Percentiles rank a stretch among this genome's conserved stretches.
These are phyloP conservation scores for Kluyveromyces marxianus DNA, from an alignment of 1,139 yeast genomes.

Conservation along the genomic window DNA sequence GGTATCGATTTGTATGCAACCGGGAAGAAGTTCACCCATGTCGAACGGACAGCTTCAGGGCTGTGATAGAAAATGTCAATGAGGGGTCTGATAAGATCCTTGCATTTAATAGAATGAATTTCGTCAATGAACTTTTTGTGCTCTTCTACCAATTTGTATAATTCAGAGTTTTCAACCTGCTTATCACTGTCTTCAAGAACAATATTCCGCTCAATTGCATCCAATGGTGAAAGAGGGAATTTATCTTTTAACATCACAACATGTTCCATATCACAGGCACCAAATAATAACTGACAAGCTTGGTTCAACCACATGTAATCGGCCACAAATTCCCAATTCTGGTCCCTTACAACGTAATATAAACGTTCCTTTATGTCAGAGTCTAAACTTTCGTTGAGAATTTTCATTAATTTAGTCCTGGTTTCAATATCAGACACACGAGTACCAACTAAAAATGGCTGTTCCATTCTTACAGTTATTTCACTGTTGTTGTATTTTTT, in stretches of 20 bases:
- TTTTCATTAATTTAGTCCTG: slow-evolving; percentile 71
- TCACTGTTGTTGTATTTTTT: slow-evolving; percentile 77
- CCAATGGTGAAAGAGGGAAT: slow-evolving; percentile 49
- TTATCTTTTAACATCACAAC: slow-evolving; percentile 42
- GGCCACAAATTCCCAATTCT: slow-evolving; percentile 92
- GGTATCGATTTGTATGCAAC: slow-evolving; percentile 67
- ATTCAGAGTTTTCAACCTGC: slow-evolving; percentile 9
- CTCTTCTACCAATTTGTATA: slow-evolving; percentile 37
- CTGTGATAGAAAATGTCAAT: slow-evolving; percentile 79
- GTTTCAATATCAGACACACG: slow-evolving; percentile 70
- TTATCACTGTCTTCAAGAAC: slow-evolving; percentile 11
- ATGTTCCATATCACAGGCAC: slow-evolving; percentile 55
- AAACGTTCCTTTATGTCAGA: slow-evolving; percentile 71
- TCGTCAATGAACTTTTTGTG: slow-evolving; percentile 47
- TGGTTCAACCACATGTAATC: slow-evolving; percentile 95
- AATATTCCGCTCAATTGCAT: slow-evolving; percentile 37
- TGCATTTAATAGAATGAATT: slow-evolving; percentile 43
- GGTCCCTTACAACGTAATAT: slow-evolving; percentile 80
- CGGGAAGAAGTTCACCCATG: slow-evolving; percentile 85
- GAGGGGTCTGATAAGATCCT: slow-evolving; percentile 60
- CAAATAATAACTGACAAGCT: slow-evolving; percentile 80
- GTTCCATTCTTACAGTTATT: slow-evolving; percentile 91
- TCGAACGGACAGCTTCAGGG: slow-evolving; percentile 68
- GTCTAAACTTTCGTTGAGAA: slow-evolving; percentile 75
- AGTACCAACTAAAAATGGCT: slow-evolving; percentile 92